These are phyloP conservation scores for Blastobotrys mokoenaii DNA, from an alignment of 805 yeast species.

Conservation along the genomic window DNA sequence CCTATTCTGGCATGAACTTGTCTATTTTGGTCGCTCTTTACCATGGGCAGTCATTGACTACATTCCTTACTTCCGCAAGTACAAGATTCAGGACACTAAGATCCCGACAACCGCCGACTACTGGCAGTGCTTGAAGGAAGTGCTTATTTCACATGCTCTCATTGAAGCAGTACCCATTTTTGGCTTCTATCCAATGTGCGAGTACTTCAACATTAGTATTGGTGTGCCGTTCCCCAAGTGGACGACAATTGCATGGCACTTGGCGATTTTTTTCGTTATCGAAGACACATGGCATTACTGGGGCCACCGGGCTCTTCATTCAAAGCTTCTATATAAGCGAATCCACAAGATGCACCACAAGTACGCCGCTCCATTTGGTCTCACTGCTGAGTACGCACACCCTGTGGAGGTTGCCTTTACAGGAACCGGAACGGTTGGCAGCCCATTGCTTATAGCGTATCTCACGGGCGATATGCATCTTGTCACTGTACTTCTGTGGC, in stretches of 20 bases:
- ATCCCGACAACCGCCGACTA: conserved; percentile 76
- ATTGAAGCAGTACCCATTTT: conserved; percentile 96
- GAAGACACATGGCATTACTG: conserved; percentile 98
- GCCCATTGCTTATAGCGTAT: conserved; percentile 78
- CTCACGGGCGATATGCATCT: conserved; percentile 71
- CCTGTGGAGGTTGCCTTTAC: conserved; percentile 86
- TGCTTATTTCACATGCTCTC: conserved; percentile 74
- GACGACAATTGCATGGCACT: conserved; percentile 52
- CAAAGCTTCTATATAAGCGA: conserved; percentile 68
- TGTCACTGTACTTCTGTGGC: conserved; percentile 83
- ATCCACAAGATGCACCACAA: conserved; percentile 97
- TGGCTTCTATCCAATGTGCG: conserved; percentile 92
- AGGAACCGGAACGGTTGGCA: conserved; percentile 94
- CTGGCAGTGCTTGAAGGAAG: conserved; percentile 83
- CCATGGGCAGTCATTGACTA: conserved; percentile 89
- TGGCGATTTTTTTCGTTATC: conserved; percentile 65
- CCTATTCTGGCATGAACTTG: conserved; percentile 72
- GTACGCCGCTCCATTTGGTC: conserved; percentile 96
- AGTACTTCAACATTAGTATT: conserved; percentile 63
- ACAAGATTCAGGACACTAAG: conserved; percentile 83
- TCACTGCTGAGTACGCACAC: conserved; percentile 96
- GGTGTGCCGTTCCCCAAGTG: conserved; percentile 77
- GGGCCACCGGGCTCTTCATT: conserved; percentile 88
- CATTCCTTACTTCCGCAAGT: conserved; percentile 75
- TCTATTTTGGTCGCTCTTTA: conserved; percentile 85